A percentile compares a stretch with the other conserved stretches of the same genome.
phyloP scores from a whole-genome alignment of 106 monocot species.

The Amphibolis antarctica region DNA sequence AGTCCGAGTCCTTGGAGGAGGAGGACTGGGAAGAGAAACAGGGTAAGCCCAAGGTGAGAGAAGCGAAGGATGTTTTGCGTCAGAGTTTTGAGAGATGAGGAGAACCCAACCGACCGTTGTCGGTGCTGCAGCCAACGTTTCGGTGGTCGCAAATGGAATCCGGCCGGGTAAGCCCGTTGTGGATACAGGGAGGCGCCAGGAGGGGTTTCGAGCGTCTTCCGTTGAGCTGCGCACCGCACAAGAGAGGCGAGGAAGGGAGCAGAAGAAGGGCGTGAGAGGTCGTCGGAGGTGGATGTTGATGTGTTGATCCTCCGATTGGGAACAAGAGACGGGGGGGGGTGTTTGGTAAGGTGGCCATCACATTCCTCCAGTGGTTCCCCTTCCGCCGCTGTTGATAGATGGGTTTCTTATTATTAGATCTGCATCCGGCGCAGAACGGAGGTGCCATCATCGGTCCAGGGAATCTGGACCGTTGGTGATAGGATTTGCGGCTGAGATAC shows the following conservation, averaged over 20 bases:
- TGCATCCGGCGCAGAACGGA: no score
- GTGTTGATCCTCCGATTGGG: neutral
- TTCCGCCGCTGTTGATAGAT: no score
- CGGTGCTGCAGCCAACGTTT: neutral
- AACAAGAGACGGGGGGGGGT: neutral
- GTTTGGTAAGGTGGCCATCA: neutral
- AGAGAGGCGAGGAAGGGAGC: neutral
- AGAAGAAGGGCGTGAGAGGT: neutral
- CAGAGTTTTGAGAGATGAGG: neutral
- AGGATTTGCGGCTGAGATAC: no score
- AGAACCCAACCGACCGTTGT: neutral
- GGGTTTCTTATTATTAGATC: no score
- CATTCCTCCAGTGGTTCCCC: neutral
- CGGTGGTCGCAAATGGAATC: neutral
- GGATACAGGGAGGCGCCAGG: neutral
- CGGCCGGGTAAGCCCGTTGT: neutral
- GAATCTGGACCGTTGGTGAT: no score
- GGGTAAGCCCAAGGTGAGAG: neutral
- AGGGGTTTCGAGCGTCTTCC: neutral
- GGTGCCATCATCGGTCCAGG: no score
- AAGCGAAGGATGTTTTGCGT: neutral
- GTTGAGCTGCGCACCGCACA: neutral
- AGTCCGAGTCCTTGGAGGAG: conserved; percentile 17
- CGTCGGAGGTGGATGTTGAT: neutral
- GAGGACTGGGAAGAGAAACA: conserved; percentile 1